A percentile compares a stretch with the other conserved stretches of the same genome.
phyloP scores from a whole-genome alignment of 1,284 basidiomycete species.

The Flammula alnicola region DNA sequence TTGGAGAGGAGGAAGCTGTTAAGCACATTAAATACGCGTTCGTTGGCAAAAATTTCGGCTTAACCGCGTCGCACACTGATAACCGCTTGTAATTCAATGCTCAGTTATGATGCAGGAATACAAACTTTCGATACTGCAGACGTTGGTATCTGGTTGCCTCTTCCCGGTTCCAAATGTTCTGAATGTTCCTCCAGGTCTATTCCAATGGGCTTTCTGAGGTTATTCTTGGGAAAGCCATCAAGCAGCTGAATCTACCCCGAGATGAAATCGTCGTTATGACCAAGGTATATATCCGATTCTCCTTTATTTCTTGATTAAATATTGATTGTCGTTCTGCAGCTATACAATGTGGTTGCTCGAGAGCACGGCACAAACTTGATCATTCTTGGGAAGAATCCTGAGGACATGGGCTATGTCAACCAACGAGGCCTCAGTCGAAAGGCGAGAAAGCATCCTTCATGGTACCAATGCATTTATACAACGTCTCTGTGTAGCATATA shows the following conservation, averaged over 20 bases:
- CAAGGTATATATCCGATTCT: slow-evolving; percentile 42
- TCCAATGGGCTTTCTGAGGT: slow-evolving; percentile 63
- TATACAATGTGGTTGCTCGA: slow-evolving; percentile 19
- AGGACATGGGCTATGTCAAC: slow-evolving; percentile 47
- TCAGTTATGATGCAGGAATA: slow-evolving; percentile 23
- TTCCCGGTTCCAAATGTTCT: background rate
- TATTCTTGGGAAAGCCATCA: slow-evolving; percentile 72
- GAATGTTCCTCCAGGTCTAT: too few species aligned
- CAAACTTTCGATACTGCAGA: slow-evolving; percentile 61
- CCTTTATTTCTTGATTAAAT: background rate
- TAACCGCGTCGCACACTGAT: too few species aligned
- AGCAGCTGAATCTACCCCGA: slow-evolving; percentile 60
- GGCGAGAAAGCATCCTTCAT: slow-evolving; percentile 20
- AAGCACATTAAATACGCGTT: slow-evolving; percentile 51
- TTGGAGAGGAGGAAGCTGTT: slow-evolving; percentile 46
- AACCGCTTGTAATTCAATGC: background rate
- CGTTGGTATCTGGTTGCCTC: slow-evolving; percentile 25
- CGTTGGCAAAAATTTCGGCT: slow-evolving; percentile 15
- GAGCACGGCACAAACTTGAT: slow-evolving; percentile 33
- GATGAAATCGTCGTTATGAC: slow-evolving; percentile 69
- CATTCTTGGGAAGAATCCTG: slow-evolving; percentile 21
- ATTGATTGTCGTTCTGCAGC: too few species aligned
- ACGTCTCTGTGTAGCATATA: slow-evolving; percentile 43
- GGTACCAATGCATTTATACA: background rate
- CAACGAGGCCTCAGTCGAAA: slow-evolving; percentile 44